phyloP scores from a whole-genome alignment of 139 green algal genomes.

The Pycnococcus provasolii region DNA sequence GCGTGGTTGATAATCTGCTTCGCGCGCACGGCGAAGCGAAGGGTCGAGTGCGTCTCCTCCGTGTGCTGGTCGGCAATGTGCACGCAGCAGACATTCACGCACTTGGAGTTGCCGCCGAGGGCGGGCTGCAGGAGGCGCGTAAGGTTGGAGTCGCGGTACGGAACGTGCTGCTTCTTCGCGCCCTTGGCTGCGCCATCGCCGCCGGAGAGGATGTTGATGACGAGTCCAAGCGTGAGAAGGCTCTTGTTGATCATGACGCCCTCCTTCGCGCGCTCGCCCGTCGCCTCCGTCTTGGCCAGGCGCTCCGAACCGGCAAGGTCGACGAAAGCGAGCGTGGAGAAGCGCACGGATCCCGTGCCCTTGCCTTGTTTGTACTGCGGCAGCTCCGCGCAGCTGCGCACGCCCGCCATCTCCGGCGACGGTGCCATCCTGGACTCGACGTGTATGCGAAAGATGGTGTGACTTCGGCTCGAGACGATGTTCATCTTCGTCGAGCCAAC shows the following conservation, averaged over 20 bases:
- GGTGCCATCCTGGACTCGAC: neutral
- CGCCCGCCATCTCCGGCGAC: neutral
- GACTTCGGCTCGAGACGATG: conserved; percentile 16
- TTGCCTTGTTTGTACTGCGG: no score
- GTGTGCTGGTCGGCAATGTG: neutral
- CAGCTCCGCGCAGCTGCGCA: no score
- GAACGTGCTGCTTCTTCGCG: conserved; percentile 9
- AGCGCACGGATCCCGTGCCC: neutral
- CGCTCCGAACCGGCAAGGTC: conserved; percentile 25
- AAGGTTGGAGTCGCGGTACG: conserved; percentile 30
- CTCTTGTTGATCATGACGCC: conserved; percentile 20
- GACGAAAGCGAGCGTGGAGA: conserved; percentile 30
- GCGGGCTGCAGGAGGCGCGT: conserved; percentile 22
- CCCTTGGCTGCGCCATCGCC: no score
- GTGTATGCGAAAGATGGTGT: conserved; percentile 19
- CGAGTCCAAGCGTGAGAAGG: conserved; percentile 5
- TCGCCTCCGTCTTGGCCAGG: conserved; percentile 9
- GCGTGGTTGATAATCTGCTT: conserved; percentile 3
- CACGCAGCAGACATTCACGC: conserved; percentile 4
- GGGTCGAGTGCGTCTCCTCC: conserved; percentile 20
- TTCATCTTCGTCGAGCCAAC: conserved; percentile 27
- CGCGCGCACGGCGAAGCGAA: conserved; percentile 8
- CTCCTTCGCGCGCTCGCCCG: conserved; percentile 3
- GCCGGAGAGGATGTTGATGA: no score
- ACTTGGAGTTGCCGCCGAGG: conserved; percentile 19